Evolutionary conservation across 2,329 filamentous ascomycete species (phyloP).

Genomic region (Botryosphaeria agaves): DNA sequence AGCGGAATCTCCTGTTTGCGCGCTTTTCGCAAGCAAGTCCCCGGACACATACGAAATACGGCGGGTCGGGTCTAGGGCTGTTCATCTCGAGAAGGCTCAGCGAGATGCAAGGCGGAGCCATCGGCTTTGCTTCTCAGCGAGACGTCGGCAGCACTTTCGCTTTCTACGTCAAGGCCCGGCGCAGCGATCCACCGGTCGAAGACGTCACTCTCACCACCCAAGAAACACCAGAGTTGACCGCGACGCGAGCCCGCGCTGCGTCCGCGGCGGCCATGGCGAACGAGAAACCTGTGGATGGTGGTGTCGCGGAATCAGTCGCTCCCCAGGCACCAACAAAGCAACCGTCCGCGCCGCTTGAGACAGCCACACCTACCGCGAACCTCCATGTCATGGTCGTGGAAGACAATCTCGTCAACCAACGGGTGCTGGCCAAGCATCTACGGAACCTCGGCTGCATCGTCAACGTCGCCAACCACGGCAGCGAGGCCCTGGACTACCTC

Average conservation of each 20-base stretch:
- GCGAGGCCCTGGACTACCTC: conserved; percentile 3
- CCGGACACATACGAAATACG: conserved; percentile 50
- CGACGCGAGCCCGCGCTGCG: background rate
- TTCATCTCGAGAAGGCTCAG: conserved; percentile 52
- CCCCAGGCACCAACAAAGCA: background rate
- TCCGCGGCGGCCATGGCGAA: background rate
- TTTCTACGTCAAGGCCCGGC: conserved; percentile 47
- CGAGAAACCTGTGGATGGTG: background rate
- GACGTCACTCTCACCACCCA: too few species aligned
- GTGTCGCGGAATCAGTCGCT: background rate
- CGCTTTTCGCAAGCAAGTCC: conserved; percentile 52
- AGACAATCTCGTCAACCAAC: conserved; percentile 7
- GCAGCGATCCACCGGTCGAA: conserved; percentile 5
- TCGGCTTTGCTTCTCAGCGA: conserved; percentile 42
- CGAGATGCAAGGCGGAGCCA: conserved; percentile 52
- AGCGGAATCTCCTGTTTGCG: conserved; percentile 38
- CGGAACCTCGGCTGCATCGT: conserved; percentile 3
- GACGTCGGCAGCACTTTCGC: conserved; percentile 47
- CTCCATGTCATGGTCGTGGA: conserved; percentile 7
- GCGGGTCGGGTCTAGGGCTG: conserved; percentile 50
- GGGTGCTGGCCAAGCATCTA: conserved; percentile 3
- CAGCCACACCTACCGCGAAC: background rate
- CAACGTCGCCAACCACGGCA: conserved; percentile 4
- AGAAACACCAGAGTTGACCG: too few species aligned
- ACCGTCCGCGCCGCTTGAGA: background rate